Conservation (phyloP, 2,329 filamentous ascomycete species). For the Pseudogymnoascus sp. region DNA sequence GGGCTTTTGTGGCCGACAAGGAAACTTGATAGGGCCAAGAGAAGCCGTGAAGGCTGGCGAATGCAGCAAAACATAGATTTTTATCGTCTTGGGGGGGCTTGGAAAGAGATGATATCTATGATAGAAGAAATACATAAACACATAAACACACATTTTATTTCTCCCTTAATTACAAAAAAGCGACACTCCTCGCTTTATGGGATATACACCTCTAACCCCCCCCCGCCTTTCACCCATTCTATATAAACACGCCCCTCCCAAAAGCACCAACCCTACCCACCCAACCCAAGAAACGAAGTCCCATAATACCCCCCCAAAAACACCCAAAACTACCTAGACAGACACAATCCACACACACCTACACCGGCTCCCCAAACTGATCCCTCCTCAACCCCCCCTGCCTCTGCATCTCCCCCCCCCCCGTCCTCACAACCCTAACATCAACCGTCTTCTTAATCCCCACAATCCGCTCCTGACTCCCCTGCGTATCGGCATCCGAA, state of each 20-base stretch:
- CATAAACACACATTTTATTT: background rate
- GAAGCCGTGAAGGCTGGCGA: background rate
- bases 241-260: background rate
- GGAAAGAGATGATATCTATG: background rate
- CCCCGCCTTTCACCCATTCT: background rate
- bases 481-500: background rate
- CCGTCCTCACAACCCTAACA: background rate
- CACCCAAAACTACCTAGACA: too few relatives aligned
- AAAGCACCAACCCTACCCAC: background rate
- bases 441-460: constrained; percentile 12
- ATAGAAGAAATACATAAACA: background rate
- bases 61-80: background rate
- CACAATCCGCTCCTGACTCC: constrained; percentile 13
- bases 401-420: background rate
- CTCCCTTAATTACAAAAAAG: background rate
- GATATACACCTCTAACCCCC: background rate
- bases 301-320: background rate
- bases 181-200: background rate
- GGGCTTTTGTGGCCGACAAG: too few relatives aligned
- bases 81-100: background rate
- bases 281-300: background rate
- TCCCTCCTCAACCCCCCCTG: background rate
- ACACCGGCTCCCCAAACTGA: background rate
- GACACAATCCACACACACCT: too few relatives aligned
- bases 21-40: background rate